Evolutionary conservation across 1,284 basidiomycete species (phyloP), one percentile per base, ranked within the genome.

Genomic region (Ustilago tritici): DNA sequence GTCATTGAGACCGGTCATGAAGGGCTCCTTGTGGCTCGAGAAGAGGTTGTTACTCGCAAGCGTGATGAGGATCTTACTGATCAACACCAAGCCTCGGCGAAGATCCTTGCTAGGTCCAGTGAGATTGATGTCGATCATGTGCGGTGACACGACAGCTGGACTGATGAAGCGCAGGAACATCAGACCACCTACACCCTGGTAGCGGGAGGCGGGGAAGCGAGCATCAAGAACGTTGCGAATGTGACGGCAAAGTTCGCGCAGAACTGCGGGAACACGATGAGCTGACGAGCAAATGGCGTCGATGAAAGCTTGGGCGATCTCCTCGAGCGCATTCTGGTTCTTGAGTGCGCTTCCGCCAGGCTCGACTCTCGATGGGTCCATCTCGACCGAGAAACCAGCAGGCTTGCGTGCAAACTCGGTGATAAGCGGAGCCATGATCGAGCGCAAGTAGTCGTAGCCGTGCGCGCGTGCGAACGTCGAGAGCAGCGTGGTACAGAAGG

Each of bases 91-190:
- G 9, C 82, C 82, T 17, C 81, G 65, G 17, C 82, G 78, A 2
- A 83, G 62, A 47, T 83, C 82, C 47, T 76, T 79, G 54, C 75
- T 74, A 1, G 80, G 71, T 1, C 74, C 78, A 1, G 80, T 78
- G 11, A 84, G 68, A 53, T 84, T 81, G 71, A 84, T 78, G 54
- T 84, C 82, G 72, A 84, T 84, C 59, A 79, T 80, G 61, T 83
- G 76, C 6, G 82, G 82, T 40, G 82, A 78, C 7, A 83, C 82
- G 12, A 84, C 76, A 12, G 80, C 82, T 2, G 82, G 82, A 43
- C 73, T 81, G 70, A 84, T 84, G 69, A 84, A 82, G 36, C 82
- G 78, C 34, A 84, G 70, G 56, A 84, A 83, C 61, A 84, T 83
- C 58, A 84, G 80, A 32, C 82, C 82, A 5, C 82, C 82, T 11